These are phyloP conservation scores for Nematocida parisii DNA, from an alignment of 371 early-diverging fungal species.

Conservation along the genomic window DNA sequence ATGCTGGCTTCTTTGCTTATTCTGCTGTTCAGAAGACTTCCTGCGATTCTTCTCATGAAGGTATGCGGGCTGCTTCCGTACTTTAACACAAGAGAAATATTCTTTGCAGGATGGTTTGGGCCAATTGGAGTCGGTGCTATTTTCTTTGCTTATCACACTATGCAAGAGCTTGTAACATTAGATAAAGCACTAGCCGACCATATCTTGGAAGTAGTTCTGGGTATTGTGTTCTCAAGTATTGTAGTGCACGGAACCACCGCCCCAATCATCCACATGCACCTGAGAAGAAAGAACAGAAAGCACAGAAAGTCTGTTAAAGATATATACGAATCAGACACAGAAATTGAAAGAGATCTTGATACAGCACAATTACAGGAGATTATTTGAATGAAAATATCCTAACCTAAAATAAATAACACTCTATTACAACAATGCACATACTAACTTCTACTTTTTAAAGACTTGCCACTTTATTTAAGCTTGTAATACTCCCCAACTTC, in stretches of 20 bases:
- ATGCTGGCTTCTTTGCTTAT: slow-evolving; percentile 74
- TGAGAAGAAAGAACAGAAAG: slow-evolving; percentile 35
- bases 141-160: slow-evolving; percentile 68
- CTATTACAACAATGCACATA: background rate
- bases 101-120: slow-evolving; percentile 91
- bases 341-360: slow-evolving; percentile 35
- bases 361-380: slow-evolving; percentile 27
- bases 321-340: slow-evolving; percentile 43
- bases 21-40: slow-evolving; percentile 78
- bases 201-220: slow-evolving; percentile 37
- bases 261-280: slow-evolving; percentile 63
- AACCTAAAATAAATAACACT: background rate
- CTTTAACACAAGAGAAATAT: slow-evolving; percentile 75
- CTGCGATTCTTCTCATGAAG: slow-evolving; percentile 74
- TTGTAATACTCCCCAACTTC: background rate
- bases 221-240: slow-evolving; percentile 59
- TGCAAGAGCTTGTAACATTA: background rate
- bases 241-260: slow-evolving; percentile 65
- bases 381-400: background rate
- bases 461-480: background rate
- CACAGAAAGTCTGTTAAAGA: background rate
- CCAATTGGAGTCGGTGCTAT: slow-evolving; percentile 85
- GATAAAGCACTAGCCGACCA: background rate
- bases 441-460: background rate
- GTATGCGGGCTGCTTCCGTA: slow-evolving; percentile 73